Base-by-base conservation (phyloP, 148 eudicot genomes). In the Rhododendron ferrugineum region DNA sequence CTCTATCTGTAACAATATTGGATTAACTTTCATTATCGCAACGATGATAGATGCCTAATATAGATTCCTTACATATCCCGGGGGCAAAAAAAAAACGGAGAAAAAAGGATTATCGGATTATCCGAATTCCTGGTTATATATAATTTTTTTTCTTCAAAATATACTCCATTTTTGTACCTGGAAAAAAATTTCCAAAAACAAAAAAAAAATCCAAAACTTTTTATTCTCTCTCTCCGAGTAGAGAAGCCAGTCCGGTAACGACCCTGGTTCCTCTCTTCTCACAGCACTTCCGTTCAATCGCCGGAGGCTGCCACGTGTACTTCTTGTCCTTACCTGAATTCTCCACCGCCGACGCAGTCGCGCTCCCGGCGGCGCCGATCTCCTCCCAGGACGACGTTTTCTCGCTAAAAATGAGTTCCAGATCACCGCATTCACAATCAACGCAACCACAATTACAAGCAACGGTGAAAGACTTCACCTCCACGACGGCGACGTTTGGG, bases 211-310 rank as follows among this genome's bases (percentile, higher is more conserved):
- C 23, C 83, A 88, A 86, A 90, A 74, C 84, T 64, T 88, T 82
- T 91, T 46, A 93, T 78, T 88, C 87, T 77, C 86, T 93, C 87
- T 93, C 93, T 56, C 70, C 85, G 89, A 93, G 91, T 0, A 93
- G 90, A 68, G 90, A 87, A 85, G 95, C 93, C 58, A 93, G 85
- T 73, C 96, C 96, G 82, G 96, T 89, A 3, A 93, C 94, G 11
- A 89, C 89, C 80, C 89, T 90, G 40, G 84, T 81, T 28, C 89
- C 91, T 86, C 89, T 89, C 36, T 88, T 89, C 36, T 88, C 92
- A 9, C 86, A 88, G 83, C 90, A 91, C 91, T 86, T 92, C 84
- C 90, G 89, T 81, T 79, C 89, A 54, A 91, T 83, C 86, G 88
- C 91, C 89, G 95, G 95, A 68, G 89, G 90, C 85, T 88, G 89